Base-by-base conservation (phyloP, 345 rosid genomes). In the Rhodomyrtus tomentosa region DNA sequence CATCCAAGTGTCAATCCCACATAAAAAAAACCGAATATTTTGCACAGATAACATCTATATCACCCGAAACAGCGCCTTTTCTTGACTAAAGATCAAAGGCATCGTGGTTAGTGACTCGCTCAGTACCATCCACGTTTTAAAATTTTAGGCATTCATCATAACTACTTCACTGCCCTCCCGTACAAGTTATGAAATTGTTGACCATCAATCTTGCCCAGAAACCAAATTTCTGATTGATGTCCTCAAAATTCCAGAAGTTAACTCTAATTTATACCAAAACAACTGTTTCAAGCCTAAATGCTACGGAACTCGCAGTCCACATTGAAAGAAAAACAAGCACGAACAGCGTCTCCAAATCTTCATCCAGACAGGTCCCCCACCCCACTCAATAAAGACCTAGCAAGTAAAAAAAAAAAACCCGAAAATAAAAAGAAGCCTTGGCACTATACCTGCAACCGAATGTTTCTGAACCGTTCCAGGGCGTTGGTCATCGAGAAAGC, bases 391-490 rank as follows among this genome's bases (percentile, higher is more conserved):
- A 81, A 49, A 24, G 40, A 50, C 83, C 7, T 51, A 36, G 56
- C 82, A n/a, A 81, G 55, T n/a, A 40, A 58, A 73, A 59, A 42
- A 49, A 5, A 20, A 21, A 38, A 25, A 29, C 51, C 27, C 14
- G 62, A 42, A 48, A 54, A 56, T 18, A 10, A 59, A 16, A 55
- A 58, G 22, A 50, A 50, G 29, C 9, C 18, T 10, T 18, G 54
- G 58, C 72, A 29, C 55, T 22, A 59, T 25, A 94, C 95, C 92
- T 89, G 90, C 88, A 96, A 91, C 48, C 95, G 97, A 89, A 96
- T 92, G 82, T 95, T 94, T 83, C 98, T 96, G 89, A 96, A 96
- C 55, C 98, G 86, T 86, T 96, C 99, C 84, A 93, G 96, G 51
- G 98, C 93, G 22, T 95, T 93, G 88, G 91, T 93, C 85, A 94